phyloP scores from a whole-genome alignment of 257 asterid species.

The Penstemon davidsonii region DNA sequence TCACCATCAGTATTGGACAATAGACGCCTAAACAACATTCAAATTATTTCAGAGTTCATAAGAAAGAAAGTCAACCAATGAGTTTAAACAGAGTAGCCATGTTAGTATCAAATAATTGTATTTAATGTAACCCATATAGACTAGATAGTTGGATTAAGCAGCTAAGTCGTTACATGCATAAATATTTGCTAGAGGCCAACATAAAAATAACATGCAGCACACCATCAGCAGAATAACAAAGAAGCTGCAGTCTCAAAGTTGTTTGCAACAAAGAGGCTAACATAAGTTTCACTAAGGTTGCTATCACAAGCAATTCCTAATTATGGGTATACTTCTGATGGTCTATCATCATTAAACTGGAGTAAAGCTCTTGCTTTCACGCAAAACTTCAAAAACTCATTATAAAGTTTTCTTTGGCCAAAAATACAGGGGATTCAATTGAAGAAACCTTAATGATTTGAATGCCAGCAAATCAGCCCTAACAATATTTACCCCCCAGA shows the following conservation, averaged over 20 bases:
- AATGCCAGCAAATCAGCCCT: conserved; percentile 10
- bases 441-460: not conserved
- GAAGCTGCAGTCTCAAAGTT: not conserved
- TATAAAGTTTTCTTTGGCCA: not conserved
- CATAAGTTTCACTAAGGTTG: conserved; percentile 4
- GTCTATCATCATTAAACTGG: not conserved
- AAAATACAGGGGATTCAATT: conserved; percentile 7
- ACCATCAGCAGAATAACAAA: not conserved
- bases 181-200: conserved; percentile 15
- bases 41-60: not conserved
- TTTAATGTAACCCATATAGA: too few relatives aligned
- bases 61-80: conserved; percentile 11
- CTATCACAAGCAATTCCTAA: conserved; percentile 13
- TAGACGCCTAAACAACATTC: not conserved
- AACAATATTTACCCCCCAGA: not conserved
- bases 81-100: conserved; percentile 1
- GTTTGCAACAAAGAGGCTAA: conserved; percentile 4
- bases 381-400: conserved; percentile 1
- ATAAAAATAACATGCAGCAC: conserved; percentile 4
- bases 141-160: not conserved
- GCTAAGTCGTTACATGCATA: not conserved
- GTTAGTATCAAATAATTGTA: not conserved
- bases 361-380: not conserved
- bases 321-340: not conserved
- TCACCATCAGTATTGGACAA: conserved; percentile 17